Evolutionary conservation across 768 basidiomycete species (phyloP), one percentile per base, ranked within the genome.

Genomic region (Amanita jacksonii): DNA sequence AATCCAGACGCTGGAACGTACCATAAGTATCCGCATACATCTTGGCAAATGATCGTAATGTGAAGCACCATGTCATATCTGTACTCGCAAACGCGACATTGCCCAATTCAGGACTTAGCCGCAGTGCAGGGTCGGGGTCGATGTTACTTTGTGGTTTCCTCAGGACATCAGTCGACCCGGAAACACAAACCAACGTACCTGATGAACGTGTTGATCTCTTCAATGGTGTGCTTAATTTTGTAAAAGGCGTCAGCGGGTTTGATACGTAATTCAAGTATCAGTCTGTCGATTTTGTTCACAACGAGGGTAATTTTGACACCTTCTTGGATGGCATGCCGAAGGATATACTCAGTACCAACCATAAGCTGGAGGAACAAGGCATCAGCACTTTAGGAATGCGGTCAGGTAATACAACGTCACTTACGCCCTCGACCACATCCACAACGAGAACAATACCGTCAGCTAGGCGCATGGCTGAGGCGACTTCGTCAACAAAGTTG

Each of bases 201-300:
- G 58, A 99, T 97, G 62, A 93, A 84, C 1, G 83, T 87, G 61
- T 99, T 99, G 41, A 99, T 82, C 62, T 99, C 96, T 59, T 99
- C 96, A 44, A 99, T 94, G 2, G 93, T 97, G 60, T 98, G 94
- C 62, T 90, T 94, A 52, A 99, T 90, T 72, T 99, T 99, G 69
- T 93, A 97, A 69, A 89, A 99, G 0, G 96, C 96, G 55, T 99
- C 96, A 32, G 81, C 68, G 43, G 96, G 96, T 56, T 93, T 93
- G 57, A 99, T 81, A 36, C 96, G 81, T 46, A 99, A 71, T 64
- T 99, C 96, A 44, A 99, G 78, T 50, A 98, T 97, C 40, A 99
- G 77, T 44, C 96, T 77, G 65, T 99, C 96, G 57, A 99, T 82
- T 72, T 99, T 99, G 72, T 99, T 99, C 51, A 99, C 77, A 25